A percentile compares a stretch with the other conserved stretches of the same genome.
Conservation (phyloP, 768 basidiomycete species). For the Calvatia gigantea region DNA sequence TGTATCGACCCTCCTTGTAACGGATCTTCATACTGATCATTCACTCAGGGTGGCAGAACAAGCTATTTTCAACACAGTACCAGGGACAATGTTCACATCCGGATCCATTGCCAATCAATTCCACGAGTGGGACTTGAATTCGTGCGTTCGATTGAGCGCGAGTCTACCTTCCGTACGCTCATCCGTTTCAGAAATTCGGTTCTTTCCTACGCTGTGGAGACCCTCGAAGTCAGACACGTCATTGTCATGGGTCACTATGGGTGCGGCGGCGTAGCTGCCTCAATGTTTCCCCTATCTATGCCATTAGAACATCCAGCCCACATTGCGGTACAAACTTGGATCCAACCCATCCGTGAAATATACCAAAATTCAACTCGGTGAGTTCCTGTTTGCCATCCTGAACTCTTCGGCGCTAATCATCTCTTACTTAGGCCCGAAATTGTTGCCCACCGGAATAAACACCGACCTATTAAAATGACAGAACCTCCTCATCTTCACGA, state of each 20-base stretch:
- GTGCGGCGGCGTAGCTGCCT: slow-evolving; percentile 27
- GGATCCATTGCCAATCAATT: slow-evolving; percentile 31
- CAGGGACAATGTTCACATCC: slow-evolving; percentile 30
- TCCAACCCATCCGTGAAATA: slow-evolving; percentile 34
- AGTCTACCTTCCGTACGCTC: neutral
- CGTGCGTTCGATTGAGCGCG: slow-evolving; percentile 18
- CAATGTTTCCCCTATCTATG: slow-evolving; percentile 20
- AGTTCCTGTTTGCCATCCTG: neutral
- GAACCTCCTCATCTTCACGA: slow-evolving; percentile 27
- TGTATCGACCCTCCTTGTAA: neutral
- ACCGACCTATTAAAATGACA: slow-evolving; percentile 14
- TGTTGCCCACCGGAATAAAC: slow-evolving; percentile 26
- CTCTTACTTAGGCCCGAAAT: slow-evolving; percentile 27
- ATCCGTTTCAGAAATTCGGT: slow-evolving; percentile 22
- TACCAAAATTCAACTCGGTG: slow-evolving; percentile 32
- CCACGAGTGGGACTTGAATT: slow-evolving; percentile 25
- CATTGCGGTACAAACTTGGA: slow-evolving; percentile 37
- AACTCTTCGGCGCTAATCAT: neutral
- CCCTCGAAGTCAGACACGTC: slow-evolving; percentile 27
- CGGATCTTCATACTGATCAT: neutral
- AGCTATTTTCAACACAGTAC: slow-evolving; percentile 25
- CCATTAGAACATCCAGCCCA: slow-evolving; percentile 17
- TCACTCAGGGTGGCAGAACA: slow-evolving; percentile 25
- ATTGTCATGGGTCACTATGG: slow-evolving; percentile 29
- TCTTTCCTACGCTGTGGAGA: slow-evolving; percentile 25